A percentile compares a stretch with the other conserved stretches of the same genome.
These are phyloP conservation scores for Trametes villosa DNA, from an alignment of 768 basidiomycete species.

Conservation along the genomic window DNA sequence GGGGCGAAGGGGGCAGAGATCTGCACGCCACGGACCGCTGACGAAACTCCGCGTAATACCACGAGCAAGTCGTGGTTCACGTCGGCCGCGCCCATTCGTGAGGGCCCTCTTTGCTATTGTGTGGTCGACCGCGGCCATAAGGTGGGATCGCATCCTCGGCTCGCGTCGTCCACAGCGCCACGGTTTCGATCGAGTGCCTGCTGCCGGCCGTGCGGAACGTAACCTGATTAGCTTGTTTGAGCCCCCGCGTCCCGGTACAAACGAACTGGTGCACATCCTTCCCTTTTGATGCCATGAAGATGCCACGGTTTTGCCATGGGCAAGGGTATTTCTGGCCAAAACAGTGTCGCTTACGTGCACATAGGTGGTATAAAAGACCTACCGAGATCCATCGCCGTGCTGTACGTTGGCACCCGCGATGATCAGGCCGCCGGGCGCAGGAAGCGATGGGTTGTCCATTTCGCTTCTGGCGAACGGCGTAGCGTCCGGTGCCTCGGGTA, in stretches of 20 bases:
- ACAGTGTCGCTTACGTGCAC: background rate
- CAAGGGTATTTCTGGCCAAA: background rate
- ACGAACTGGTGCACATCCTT: too few relatives aligned
- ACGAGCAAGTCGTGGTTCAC: background rate
- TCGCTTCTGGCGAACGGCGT: background rate
- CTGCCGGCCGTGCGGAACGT: too few relatives aligned
- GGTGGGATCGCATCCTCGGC: too few relatives aligned
- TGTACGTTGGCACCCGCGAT: background rate
- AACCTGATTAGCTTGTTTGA: too few relatives aligned
- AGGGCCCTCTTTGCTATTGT: background rate
- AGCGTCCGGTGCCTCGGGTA: background rate
- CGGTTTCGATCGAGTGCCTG: too few relatives aligned
- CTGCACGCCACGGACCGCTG: background rate
- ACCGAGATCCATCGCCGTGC: background rate
- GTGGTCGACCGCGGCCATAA: too few relatives aligned
- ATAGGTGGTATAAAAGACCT: background rate
- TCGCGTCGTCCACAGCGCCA: too few relatives aligned
- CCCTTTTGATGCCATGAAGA: too few relatives aligned
- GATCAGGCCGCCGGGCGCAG: background rate
- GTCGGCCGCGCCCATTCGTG: background rate
- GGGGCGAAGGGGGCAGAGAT: background rate
- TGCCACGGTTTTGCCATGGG: background rate
- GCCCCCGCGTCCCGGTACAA: too few relatives aligned
- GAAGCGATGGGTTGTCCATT: background rate
- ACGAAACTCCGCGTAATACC: slow-evolving; percentile 6